Percentiles rank a stretch among this genome's conserved stretches.
Conservation (phyloP, 2,329 filamentous ascomycete genomes). For the Fusarium multiceps region DNA sequence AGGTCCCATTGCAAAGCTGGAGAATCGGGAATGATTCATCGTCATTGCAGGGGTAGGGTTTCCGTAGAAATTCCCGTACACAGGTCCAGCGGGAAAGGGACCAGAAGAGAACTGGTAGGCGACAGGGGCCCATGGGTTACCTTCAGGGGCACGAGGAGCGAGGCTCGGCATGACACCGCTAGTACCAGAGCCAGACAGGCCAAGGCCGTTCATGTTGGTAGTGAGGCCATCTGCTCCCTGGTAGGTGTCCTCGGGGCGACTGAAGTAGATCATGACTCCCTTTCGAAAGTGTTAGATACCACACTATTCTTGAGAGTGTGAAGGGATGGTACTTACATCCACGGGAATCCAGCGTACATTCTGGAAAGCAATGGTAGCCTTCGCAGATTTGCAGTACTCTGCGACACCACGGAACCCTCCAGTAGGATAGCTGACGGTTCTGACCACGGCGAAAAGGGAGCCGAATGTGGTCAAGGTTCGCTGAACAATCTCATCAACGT, state of each 20-base stretch:
- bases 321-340: constrained; percentile 41
- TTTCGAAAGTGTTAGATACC: constrained; percentile 9
- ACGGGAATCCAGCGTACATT: constrained; percentile 47
- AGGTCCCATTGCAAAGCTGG: neutral
- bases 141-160: constrained; percentile 36
- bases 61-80: constrained; percentile 45
- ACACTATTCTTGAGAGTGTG: neutral
- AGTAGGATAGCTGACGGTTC: constrained; percentile 54
- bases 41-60: constrained; percentile 51
- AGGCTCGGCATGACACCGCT: neutral
- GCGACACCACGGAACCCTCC: constrained; percentile 60
- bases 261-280: constrained; percentile 1
- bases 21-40: constrained; percentile 51
- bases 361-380: constrained; percentile 55
- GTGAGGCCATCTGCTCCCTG: constrained; percentile 7
- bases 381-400: constrained; percentile 64
- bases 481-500: constrained; percentile 50
- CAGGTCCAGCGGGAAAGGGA: constrained; percentile 16
- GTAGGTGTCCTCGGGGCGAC: neutral
- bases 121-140: neutral
- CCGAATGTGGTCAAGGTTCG: constrained; percentile 60
- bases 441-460: constrained; percentile 64
- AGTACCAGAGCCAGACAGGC: neutral
- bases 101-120: constrained; percentile 46
- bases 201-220: constrained; percentile 35